Evolutionary conservation across 208 protist genomes (phyloP), one percentile per base, ranked within the genome.

Genomic region (Trypanosomatidae sp.): DNA sequence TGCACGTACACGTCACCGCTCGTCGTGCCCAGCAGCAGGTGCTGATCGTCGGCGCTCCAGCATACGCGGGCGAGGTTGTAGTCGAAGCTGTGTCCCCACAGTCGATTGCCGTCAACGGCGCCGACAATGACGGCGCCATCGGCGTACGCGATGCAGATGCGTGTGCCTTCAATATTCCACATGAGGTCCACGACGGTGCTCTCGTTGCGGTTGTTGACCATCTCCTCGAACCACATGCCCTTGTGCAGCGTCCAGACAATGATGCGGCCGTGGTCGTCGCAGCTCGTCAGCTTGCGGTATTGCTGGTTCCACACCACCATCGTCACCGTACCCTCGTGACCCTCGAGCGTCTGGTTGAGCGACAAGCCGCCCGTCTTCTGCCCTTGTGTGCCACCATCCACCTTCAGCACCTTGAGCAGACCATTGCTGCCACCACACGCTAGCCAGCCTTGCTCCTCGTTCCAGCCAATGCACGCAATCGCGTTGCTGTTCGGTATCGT

Each of bases 121-220:
- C 96, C 96, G 18, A 98, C 90, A 57, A 98, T 97, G 7, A 98
- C 89, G 7, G 85, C 87, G 27, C 94, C 94, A 55, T 97, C 96
- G 41, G 94, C 93, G 67, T 98, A 98, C 18, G 88, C 75, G 50
- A 98, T 98, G 70, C 94, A 97, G 30, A 98, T 96, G 38, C 93
- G 88, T 42, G 93, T 81, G 6, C 96, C 95, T 16, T 96, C 72
- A 3, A 61, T 30, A 40, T 73, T 96, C 95, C 96, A 98, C 33
- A 68, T 43, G 49, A 98, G 77, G 52, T 97, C 93, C 8, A 71
- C 55, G 15, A 98, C 96, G 21, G 81, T 75, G 44, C 69, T 86
- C 49, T 94, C 88, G 60, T 97, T 94, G 24, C 96, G 64, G 65
- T 97, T 96, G 68, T 98, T 98, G 22, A 98, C 92, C 96, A 98